A percentile compares a stretch with the other conserved stretches of the same genome.
Evolutionary conservation across 2,329 filamentous ascomycete genomes (phyloP).

Genomic region (Botrytis tulipae): DNA sequence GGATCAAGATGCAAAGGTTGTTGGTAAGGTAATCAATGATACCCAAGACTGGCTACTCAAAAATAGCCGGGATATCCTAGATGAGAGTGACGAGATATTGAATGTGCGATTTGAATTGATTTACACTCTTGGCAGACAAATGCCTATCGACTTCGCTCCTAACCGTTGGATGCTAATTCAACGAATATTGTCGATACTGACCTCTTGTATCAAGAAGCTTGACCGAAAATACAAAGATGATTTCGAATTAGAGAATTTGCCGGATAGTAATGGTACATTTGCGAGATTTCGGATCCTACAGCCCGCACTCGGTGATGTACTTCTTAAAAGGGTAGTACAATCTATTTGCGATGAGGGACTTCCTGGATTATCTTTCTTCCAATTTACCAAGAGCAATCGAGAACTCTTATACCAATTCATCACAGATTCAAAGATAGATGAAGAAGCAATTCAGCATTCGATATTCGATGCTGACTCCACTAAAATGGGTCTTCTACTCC

Average conservation of each 20-base stretch:
- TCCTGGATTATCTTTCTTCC: conserved; percentile 42
- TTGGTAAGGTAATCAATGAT: conserved; percentile 38
- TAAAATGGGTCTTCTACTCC: conserved; percentile 44
- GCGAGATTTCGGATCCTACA: conserved; percentile 51
- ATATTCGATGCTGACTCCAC: conserved; percentile 35
- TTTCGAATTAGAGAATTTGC: conserved; percentile 43
- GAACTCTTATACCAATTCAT: conserved; percentile 16
- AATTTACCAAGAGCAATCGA: neutral
- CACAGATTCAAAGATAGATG: neutral
- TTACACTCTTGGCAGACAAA: conserved; percentile 58
- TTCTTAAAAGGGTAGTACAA: conserved; percentile 41
- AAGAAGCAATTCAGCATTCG: conserved; percentile 21
- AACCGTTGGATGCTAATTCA: conserved; percentile 58
- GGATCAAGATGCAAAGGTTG: conserved; percentile 36
- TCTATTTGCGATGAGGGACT: conserved; percentile 47
- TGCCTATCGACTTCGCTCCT: conserved; percentile 50
- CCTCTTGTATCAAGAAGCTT: conserved; percentile 36
- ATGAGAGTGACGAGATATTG: conserved; percentile 65
- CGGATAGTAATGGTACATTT: conserved; percentile 41
- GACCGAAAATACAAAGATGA: conserved; percentile 39
- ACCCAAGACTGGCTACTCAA: conserved; percentile 48
- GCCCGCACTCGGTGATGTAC: conserved; percentile 31
- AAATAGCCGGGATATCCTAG: conserved; percentile 55
- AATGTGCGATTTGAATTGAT: conserved; percentile 60
- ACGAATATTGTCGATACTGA: conserved; percentile 48